Conservation (phyloP, 768 basidiomycete species). For the Hydnomerulius pinastri region DNA sequence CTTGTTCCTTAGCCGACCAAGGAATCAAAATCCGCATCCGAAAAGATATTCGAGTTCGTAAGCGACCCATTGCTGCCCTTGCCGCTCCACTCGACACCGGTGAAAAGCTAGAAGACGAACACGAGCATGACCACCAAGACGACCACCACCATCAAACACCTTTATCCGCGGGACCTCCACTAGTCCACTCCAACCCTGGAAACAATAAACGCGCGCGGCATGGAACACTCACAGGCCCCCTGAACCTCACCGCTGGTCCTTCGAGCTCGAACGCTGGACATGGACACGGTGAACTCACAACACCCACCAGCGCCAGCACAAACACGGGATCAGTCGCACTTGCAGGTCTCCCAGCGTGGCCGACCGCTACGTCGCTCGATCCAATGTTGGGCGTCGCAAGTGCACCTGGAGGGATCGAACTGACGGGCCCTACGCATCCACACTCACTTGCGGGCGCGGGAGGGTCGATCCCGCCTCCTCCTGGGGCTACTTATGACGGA, state of each 20-base stretch:
- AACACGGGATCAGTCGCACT: conserved; percentile 23
- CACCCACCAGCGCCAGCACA: conserved; percentile 18
- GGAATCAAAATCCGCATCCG: conserved; percentile 94
- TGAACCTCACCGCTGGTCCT: conserved; percentile 20
- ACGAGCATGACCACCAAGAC: conserved; percentile 22
- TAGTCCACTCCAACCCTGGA: neutral
- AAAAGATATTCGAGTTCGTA: conserved; percentile 86
- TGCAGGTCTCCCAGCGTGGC: conserved; percentile 35
- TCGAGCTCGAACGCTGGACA: conserved; percentile 9
- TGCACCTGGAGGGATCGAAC: conserved; percentile 35
- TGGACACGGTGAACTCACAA: conserved; percentile 16
- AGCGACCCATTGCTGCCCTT: conserved; percentile 53
- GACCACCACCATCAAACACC: conserved; percentile 9
- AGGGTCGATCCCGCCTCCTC: conserved; percentile 7
- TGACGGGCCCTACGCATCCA: conserved; percentile 12
- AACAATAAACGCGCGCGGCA: conserved; percentile 31
- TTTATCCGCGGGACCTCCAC: conserved; percentile 14
- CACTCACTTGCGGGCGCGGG: conserved; percentile 12
- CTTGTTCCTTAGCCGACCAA: conserved; percentile 90
- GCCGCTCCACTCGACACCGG: conserved; percentile 19
- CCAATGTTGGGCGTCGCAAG: conserved; percentile 35
- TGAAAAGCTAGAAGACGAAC: conserved; percentile 29
- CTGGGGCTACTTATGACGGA: conserved; percentile 10
- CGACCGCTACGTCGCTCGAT: conserved; percentile 28
- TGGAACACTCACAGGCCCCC: conserved; percentile 24